These are phyloP conservation scores for Madurella fahalii DNA, from an alignment of 2,329 filamentous ascomycete genomes.

Conservation along the genomic window DNA sequence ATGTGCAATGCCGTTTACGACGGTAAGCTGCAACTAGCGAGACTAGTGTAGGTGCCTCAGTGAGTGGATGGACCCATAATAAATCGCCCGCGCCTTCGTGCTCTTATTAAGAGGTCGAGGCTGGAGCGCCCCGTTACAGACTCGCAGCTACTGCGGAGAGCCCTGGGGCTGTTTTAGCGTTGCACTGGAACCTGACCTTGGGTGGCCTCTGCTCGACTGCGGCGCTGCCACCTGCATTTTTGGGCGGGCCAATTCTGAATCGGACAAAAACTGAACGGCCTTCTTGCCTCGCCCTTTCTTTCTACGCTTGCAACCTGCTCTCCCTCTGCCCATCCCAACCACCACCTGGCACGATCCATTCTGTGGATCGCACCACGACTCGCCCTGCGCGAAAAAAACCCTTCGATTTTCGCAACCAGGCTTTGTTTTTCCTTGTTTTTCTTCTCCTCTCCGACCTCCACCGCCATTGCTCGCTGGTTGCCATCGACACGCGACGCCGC, in stretches of 20 bases:
- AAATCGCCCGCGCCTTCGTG: too few relatives aligned
- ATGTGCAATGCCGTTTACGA: too few relatives aligned
- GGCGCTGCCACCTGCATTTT: slow-evolving; percentile 11
- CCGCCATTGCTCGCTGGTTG: slow-evolving; percentile 17
- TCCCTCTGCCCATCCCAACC: slow-evolving; percentile 19
- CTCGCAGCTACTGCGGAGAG: slow-evolving; percentile 1
- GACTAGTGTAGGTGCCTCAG: too few relatives aligned
- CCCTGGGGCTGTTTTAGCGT: slow-evolving; percentile 1
- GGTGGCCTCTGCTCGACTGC: slow-evolving; percentile 21
- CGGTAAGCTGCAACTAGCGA: too few relatives aligned
- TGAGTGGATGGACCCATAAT: too few relatives aligned
- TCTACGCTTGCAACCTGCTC: slow-evolving; percentile 18
- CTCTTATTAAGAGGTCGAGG: slow-evolving; percentile 1
- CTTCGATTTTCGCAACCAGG: slow-evolving; percentile 15
- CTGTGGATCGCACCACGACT: slow-evolving; percentile 26
- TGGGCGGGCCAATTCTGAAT: slow-evolving; percentile 25
- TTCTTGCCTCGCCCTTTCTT: slow-evolving; percentile 21
- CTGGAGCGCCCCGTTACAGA: slow-evolving; percentile 8
- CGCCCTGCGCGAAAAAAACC: slow-evolving; percentile 19
- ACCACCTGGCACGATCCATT: slow-evolving; percentile 26
- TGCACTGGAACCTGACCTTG: slow-evolving; percentile 12
- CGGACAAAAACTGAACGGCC: slow-evolving; percentile 27
- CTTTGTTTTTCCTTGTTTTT: slow-evolving; percentile 8
- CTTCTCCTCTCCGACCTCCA: slow-evolving; percentile 3
- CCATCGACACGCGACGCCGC: slow-evolving; percentile 26